phyloP scores from a whole-genome alignment of 768 basidiomycete genomes.

The Amanita pseudoporphyria region DNA sequence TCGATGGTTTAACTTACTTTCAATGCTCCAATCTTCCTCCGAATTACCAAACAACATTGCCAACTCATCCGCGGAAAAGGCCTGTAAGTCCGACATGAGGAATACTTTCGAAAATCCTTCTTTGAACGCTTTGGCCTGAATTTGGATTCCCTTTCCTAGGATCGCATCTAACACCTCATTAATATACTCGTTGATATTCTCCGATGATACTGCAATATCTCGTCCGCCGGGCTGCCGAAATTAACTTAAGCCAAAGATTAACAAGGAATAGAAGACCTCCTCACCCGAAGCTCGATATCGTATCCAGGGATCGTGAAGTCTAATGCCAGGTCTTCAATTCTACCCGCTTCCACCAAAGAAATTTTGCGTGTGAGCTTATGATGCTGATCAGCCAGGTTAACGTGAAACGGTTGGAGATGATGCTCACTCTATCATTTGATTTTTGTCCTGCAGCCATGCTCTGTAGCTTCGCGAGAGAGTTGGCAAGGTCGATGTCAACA shows the following conservation, averaged over 20 bases:
- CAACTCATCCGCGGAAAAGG: conserved; percentile 93
- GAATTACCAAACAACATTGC: conserved; percentile 92
- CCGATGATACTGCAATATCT: conserved; percentile 71
- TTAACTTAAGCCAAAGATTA: neutral
- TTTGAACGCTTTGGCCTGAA: conserved; percentile 85
- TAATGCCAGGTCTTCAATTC: conserved; percentile 79
- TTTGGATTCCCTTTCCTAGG: conserved; percentile 66
- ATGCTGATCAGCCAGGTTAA: conserved; percentile 2
- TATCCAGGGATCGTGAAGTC: conserved; percentile 98
- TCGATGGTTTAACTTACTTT: conserved; percentile 52
- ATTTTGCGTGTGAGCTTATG: conserved; percentile 45
- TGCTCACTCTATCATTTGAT: conserved; percentile 45
- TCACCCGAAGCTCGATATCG: conserved; percentile 81
- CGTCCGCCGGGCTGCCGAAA: conserved; percentile 62
- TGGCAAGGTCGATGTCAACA: conserved; percentile 79
- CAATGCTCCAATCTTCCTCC: conserved; percentile 94
- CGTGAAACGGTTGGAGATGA: neutral
- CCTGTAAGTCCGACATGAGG: conserved; percentile 81
- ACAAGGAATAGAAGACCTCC: conserved; percentile 13
- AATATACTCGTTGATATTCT: conserved; percentile 87
- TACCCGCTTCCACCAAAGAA: conserved; percentile 48
- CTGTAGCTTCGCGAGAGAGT: conserved; percentile 75
- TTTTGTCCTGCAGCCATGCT: conserved; percentile 43
- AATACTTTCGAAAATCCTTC: conserved; percentile 97
- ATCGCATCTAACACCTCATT: conserved; percentile 81